Evolutionary conservation across 352 stramenopile genomes (phyloP).

Genomic region (Albugo laibachii): DNA sequence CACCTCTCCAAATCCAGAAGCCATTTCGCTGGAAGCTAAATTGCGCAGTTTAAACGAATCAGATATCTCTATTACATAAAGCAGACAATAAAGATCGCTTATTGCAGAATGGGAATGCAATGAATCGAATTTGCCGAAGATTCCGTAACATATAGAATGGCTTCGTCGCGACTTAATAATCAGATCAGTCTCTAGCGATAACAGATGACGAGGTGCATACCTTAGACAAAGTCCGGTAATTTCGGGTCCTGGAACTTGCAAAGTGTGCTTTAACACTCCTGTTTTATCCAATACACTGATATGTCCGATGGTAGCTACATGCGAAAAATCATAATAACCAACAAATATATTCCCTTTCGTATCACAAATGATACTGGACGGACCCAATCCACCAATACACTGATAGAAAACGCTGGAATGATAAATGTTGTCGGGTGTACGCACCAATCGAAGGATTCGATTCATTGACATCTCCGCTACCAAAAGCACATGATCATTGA

Average conservation of each 20-base stretch:
- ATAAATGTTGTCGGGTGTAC: conserved; percentile 41
- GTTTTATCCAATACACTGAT: conserved; percentile 3
- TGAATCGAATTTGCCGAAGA: conserved; percentile 54
- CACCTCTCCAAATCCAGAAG: conserved; percentile 45
- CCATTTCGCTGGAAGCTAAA: conserved; percentile 13
- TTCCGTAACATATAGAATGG: conserved; percentile 50
- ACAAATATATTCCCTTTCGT: conserved; percentile 43
- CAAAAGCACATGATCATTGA: conserved; percentile 21
- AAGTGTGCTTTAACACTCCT: conserved; percentile 22
- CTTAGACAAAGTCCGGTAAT: conserved; percentile 63
- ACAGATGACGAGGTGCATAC: conserved; percentile 9
- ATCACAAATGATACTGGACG: conserved; percentile 52
- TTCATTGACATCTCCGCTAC: conserved; percentile 70
- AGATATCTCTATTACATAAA: too few species aligned
- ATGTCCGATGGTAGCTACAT: conserved; percentile 6
- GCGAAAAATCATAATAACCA: conserved; percentile 68
- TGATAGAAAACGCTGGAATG: conserved; percentile 69
- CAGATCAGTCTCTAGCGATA: background rate
- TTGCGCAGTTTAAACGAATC: background rate
- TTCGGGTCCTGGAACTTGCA: conserved; percentile 36
- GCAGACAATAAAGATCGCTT: too few species aligned
- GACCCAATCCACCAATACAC: conserved; percentile 58
- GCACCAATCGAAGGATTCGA: conserved; percentile 41
- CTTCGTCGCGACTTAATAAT: conserved; percentile 21
- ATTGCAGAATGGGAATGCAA: conserved; percentile 8